phyloP scores from a whole-genome alignment of 2,329 filamentous ascomycete species.

The Thielaviopsis populi region DNA sequence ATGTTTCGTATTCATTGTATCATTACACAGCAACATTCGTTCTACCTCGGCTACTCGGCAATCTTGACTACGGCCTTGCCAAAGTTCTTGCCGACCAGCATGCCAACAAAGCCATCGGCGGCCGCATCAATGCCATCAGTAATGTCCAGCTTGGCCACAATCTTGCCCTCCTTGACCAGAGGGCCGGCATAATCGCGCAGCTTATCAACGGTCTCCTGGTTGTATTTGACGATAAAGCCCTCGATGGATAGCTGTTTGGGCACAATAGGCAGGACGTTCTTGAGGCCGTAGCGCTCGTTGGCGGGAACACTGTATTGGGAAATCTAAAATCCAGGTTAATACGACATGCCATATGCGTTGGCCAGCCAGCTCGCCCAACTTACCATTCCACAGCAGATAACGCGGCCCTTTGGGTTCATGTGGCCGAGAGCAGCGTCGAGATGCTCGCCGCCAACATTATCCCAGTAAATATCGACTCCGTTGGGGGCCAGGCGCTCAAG shows the following conservation, averaged over 20 bases:
- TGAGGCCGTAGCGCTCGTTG: conserved; percentile 47
- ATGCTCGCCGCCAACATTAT: conserved; percentile 40
- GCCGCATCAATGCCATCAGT: conserved; percentile 71
- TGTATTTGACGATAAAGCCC: conserved; percentile 65
- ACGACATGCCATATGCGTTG: background rate
- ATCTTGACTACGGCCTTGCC: conserved; percentile 69
- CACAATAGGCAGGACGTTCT: conserved; percentile 50
- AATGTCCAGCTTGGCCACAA: conserved; percentile 54
- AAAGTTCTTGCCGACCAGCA: conserved; percentile 67
- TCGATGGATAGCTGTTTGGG: conserved; percentile 53
- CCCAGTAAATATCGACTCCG: conserved; percentile 55
- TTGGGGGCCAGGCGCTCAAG: conserved; percentile 56
- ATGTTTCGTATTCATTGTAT: background rate
- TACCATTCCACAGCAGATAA: conserved; percentile 49
- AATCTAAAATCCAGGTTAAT: conserved; percentile 30
- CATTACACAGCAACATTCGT: background rate
- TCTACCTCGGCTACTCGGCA: conserved; percentile 14
- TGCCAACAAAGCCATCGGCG: conserved; percentile 55
- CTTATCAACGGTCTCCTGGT: conserved; percentile 58
- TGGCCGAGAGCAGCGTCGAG: conserved; percentile 31
- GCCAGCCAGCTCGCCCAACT: conserved; percentile 18
- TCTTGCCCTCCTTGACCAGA: conserved; percentile 52
- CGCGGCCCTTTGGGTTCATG: conserved; percentile 48
- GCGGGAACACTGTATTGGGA: conserved; percentile 53
- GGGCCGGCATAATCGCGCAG: conserved; percentile 45